Conservation (phyloP, 495 filamentous ascomycete species). For the Tuber umbilicatum region DNA sequence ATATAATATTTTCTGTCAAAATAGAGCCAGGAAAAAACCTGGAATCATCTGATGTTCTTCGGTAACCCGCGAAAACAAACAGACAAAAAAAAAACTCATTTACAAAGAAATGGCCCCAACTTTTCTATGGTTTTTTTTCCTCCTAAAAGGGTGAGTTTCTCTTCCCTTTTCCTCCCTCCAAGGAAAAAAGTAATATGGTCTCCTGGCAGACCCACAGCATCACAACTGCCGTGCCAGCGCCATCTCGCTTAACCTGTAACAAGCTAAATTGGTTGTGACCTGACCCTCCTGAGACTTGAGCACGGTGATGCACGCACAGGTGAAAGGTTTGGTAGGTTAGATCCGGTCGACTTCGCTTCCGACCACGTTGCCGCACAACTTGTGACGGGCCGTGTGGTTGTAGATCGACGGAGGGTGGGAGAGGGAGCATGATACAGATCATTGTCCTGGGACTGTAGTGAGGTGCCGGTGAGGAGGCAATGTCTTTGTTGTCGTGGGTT, state of each 20-base stretch:
- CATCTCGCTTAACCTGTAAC: constrained; percentile 39
- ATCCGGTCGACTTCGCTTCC: constrained; percentile 35
- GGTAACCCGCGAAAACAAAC: constrained; percentile 26
- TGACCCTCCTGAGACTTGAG: constrained; percentile 21
- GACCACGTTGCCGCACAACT: constrained; percentile 37
- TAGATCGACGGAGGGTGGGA: constrained; percentile 35
- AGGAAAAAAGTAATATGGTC: background rate
- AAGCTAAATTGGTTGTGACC: constrained; percentile 35
- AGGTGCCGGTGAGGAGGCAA: constrained; percentile 14
- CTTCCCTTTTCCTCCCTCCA: background rate
- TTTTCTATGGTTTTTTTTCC: background rate
- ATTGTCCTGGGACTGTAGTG: constrained; percentile 12
- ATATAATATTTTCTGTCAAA: constrained; percentile 12
- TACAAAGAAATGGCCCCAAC: background rate
- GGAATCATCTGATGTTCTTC: constrained; percentile 9
- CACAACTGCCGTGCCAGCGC: constrained; percentile 36
- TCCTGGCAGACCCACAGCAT: background rate
- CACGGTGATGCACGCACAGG: constrained; percentile 30
- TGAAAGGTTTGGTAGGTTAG: constrained; percentile 33
- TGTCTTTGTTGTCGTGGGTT: constrained; percentile 19
- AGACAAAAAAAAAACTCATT: background rate
- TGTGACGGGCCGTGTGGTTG: constrained; percentile 39
- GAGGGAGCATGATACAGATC: constrained; percentile 26
- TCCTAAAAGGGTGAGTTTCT: background rate
- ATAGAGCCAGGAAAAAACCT: constrained; percentile 6